Evolutionary conservation across 148 eudicot genomes (phyloP).

Genomic region (Rhododendron ovatum): DNA sequence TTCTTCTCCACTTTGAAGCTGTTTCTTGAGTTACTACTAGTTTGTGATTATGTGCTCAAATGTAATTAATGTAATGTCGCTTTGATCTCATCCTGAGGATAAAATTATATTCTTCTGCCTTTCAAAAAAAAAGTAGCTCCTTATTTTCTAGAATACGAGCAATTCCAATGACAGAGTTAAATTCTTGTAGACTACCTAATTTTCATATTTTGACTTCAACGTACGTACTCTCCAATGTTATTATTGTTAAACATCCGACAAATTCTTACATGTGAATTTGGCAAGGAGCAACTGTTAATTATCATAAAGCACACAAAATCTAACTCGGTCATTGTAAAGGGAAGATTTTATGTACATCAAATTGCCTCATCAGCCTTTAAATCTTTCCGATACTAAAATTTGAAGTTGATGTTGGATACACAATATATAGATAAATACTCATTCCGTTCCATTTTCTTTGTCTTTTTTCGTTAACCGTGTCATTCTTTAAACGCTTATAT

Average conservation of each 20-base stretch:
- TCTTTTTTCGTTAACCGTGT: too few relatives aligned
- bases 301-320: background rate
- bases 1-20: too few relatives aligned
- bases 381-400: background rate
- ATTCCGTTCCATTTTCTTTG: too few relatives aligned
- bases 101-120: background rate
- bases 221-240: too few relatives aligned
- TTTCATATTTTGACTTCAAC: background rate
- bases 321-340: background rate
- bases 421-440: too few relatives aligned
- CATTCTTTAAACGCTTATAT: too few relatives aligned
- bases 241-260: too few relatives aligned
- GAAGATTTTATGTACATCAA: background rate
- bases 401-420: background rate
- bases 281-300: background rate
- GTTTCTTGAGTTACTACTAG: background rate
- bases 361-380: background rate
- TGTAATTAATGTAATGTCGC: too few relatives aligned
- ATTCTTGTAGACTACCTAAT: too few relatives aligned
- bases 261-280: background rate
- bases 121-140: too few relatives aligned
- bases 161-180: too few relatives aligned
- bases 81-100: background rate
- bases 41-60: background rate
- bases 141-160: background rate